Evolutionary conservation across 1,284 basidiomycete genomes (phyloP), one percentile per base, ranked within the genome.

Genomic region (Leccinum insolens): DNA sequence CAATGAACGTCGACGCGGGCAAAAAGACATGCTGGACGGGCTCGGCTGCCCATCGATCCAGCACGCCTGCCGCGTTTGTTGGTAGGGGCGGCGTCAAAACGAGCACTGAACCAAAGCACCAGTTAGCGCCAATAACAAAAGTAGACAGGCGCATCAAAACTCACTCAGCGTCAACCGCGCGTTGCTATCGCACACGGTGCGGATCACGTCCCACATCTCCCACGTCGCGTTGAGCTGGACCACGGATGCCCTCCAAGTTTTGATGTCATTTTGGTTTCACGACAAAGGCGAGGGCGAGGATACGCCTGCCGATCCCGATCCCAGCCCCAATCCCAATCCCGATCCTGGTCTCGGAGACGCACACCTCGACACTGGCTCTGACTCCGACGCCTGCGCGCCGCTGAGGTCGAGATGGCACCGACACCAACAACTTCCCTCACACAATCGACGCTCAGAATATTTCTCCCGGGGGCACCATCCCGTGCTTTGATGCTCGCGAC

Each of bases 131-230:
- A 20, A 49, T 49, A 61, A 49, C 55, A 39, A 65, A 67, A 22
- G 49, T 11, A 17, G 49, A 12, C 12, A 46, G 17, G 44, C 61
- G 61, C 84, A 87, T 79, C 65, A 68, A 62, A 74, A 95, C 95
- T 92, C 67, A 96, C 95, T 92, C 62, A 97, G 79, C 2, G 91
- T 91, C 62, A 99, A 79, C n/a, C 96, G 87, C 6, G 89, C 85
- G 78, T 92, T 92, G 79, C 96, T 97, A 64, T 90, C 90, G 79
- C 97, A 99, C 20, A 98, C 84, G 5, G 90, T 90, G 67, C 96
- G 86, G 68, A 99, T 94, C 60, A 91, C 87, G 79, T 99, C 96
- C 98, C 98, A 99, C 85, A 96, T 95, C 78, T 99, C 96, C 96
- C 97, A 99, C 2, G 93, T 95, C 5, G 89, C 89, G 75, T 92